Evolutionary conservation across 148 eudicot genomes (phyloP), one percentile per base, ranked within the genome.

Genomic region (Amaranthus palmeri): DNA sequence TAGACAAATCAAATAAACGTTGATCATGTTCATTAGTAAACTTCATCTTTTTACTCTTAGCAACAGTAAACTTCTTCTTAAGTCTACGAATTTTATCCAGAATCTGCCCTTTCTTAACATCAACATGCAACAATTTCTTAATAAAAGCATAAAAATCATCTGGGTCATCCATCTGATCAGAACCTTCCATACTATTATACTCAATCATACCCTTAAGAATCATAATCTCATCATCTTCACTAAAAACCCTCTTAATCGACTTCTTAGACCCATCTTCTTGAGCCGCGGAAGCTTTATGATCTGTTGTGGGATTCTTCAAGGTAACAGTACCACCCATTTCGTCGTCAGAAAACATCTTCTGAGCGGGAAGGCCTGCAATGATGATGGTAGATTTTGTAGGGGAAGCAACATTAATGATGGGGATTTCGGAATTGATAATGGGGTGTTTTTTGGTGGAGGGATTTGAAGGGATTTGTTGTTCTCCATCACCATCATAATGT

Each of bases 181-280:
- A 7, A 4, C 77, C 77, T 7, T 78, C 80, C 49, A 74, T 72
- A 2, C 11, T 61, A 14, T 14, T 70, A 14, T 76, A 87, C 17
- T 87, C 85, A 17, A 85, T 80, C 77, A 85, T 81, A 6, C 91
- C 91, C 45, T 83, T 69, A 15, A 85, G 14, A 3, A 87, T 62
- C 46, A 59, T 81, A n/a, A 85, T 78, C 78, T 83, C 91, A 56
- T 87, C 88, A 0, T 87, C 86, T 15, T 78, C 87, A 43, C 85
- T 85, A 78, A 84, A 86, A 41, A 86, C 4, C 72, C 87, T 81
- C 82, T 80, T 79, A 70, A 89, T 86, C 74, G 82, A n/a, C 65
- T 67, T 75, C 70, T 70, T 75, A 10, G 14, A 25, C 55, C 54
- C 83, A 18, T 58, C 74, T 44, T 15, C 51, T 4, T 12, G 44